Percentiles rank a stretch among this genome's conserved stretches.
phyloP scores from a whole-genome alignment of 768 basidiomycete genomes.

The Russula sp. region DNA sequence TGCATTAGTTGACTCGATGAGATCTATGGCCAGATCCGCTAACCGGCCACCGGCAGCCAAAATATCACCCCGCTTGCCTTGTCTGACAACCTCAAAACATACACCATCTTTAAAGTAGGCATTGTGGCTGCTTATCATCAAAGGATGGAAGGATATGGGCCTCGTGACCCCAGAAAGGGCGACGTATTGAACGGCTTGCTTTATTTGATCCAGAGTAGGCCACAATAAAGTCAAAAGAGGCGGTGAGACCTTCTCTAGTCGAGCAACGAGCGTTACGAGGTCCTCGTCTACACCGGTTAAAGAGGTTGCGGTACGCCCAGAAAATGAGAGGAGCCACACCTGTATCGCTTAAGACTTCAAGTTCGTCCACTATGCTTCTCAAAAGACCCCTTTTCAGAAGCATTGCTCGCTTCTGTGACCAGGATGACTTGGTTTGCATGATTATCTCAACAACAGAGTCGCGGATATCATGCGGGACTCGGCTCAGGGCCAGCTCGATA shows the following conservation, averaged over 20 bases:
- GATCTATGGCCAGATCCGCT: slow-evolving; percentile 19
- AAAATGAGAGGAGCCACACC: slow-evolving; percentile 31
- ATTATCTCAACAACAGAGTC: slow-evolving; percentile 56
- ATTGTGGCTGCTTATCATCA: slow-evolving; percentile 64
- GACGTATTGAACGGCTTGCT: slow-evolving; percentile 53
- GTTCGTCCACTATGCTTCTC: slow-evolving; percentile 60
- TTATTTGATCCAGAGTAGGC: slow-evolving; percentile 53
- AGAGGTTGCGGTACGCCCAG: background rate
- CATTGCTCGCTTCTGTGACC: slow-evolving; percentile 60
- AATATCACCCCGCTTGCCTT: slow-evolving; percentile 57
- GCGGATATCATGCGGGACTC: slow-evolving; percentile 52
- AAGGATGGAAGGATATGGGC: slow-evolving; percentile 60
- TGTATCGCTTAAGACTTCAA: slow-evolving; percentile 60
- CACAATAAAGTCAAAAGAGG: slow-evolving; percentile 41
- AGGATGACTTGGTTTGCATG: slow-evolving; percentile 53
- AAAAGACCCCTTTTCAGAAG: slow-evolving; percentile 64
- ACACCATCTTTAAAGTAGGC: slow-evolving; percentile 66
- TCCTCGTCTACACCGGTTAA: slow-evolving; percentile 43
- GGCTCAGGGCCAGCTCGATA: slow-evolving; percentile 52
- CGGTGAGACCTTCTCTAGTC: slow-evolving; percentile 56
- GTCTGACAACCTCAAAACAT: slow-evolving; percentile 65
- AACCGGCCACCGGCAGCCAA: slow-evolving; percentile 80
- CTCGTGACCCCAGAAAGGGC: slow-evolving; percentile 52
- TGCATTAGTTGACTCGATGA: background rate
- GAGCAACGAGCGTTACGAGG: slow-evolving; percentile 46